These are phyloP conservation scores for Aspergillus calidoustus DNA, from an alignment of 2,329 filamentous ascomycete genomes.

Conservation along the genomic window DNA sequence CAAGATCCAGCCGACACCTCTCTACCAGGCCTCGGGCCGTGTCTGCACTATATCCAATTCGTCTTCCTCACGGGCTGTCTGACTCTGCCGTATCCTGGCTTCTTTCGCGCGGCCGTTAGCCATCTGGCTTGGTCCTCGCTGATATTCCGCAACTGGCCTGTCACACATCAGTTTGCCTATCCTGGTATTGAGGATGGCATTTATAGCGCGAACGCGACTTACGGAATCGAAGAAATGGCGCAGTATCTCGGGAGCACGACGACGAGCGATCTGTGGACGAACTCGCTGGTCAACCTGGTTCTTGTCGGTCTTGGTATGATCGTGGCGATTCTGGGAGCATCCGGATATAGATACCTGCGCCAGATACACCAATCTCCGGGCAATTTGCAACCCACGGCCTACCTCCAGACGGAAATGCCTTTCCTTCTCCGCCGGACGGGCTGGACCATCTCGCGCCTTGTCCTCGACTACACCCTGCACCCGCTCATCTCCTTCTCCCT, in stretches of 20 bases:
- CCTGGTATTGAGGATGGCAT: constrained; percentile 19
- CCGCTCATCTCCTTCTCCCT: constrained; percentile 18
- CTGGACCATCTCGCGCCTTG: constrained; percentile 14
- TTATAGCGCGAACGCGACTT: constrained; percentile 18
- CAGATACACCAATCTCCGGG: not conserved
- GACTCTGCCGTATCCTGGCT: constrained; percentile 21
- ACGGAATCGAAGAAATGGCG: constrained; percentile 22
- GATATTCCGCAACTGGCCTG: constrained; percentile 18
- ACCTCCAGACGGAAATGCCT: not conserved
- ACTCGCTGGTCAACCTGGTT: constrained; percentile 19
- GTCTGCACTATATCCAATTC: constrained; percentile 23
- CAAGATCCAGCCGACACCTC: constrained; percentile 12
- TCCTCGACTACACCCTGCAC: constrained; percentile 17
- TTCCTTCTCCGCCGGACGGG: constrained; percentile 7
- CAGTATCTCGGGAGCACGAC: constrained; percentile 20
- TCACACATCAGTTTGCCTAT: constrained; percentile 21
- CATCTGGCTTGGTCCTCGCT: constrained; percentile 25
- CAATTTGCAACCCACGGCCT: not conserved
- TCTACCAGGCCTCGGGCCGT: constrained; percentile 13
- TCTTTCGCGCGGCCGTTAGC: constrained; percentile 18
- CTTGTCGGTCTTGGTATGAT: constrained; percentile 10
- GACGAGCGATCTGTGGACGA: constrained; percentile 19
- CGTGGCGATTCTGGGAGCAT: not conserved
- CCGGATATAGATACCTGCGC: not conserved
- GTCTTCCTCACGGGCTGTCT: constrained; percentile 20